Evolutionary conservation across 208 protist genomes (phyloP).

Genomic region (Acanthamoeba castellanii): DNA sequence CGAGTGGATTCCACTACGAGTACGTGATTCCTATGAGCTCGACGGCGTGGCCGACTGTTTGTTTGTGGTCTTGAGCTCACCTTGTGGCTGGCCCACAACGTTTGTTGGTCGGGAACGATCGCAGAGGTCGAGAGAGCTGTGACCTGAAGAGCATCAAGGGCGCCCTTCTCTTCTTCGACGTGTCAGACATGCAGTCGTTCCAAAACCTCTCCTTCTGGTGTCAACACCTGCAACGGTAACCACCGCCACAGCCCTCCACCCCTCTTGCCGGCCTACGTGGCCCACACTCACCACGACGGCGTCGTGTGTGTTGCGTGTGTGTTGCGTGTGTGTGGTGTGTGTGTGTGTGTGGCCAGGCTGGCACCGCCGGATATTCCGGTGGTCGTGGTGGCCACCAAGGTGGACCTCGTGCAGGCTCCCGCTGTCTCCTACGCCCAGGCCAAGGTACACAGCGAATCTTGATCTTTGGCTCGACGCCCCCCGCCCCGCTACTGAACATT

Average conservation of each 20-base stretch:
- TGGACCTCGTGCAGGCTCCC: neutral
- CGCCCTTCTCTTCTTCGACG: neutral
- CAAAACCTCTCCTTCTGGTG: slow-evolving; percentile 19
- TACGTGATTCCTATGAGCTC: neutral
- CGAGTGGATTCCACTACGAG: neutral
- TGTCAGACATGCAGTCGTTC: neutral
- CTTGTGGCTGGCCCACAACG: neutral
- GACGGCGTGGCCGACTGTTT: no score
- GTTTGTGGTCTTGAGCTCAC: no score
- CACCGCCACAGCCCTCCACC: neutral
- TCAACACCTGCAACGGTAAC: neutral
- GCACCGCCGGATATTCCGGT: neutral
- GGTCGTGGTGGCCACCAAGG: neutral
- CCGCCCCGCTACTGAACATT: neutral
- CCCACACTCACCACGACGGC: neutral
- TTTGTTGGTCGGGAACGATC: neutral
- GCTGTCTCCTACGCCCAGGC: neutral
- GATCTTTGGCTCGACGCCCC: no score
- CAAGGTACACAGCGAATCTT: neutral
- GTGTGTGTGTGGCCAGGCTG: neutral
- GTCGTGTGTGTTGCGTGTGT: neutral
- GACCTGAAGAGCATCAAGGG: neutral
- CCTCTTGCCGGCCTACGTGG: no score
- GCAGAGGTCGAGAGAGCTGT: neutral
- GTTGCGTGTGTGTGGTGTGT: no score